Base-by-base conservation (phyloP, 768 basidiomycete genomes). In the Russula compacta region DNA sequence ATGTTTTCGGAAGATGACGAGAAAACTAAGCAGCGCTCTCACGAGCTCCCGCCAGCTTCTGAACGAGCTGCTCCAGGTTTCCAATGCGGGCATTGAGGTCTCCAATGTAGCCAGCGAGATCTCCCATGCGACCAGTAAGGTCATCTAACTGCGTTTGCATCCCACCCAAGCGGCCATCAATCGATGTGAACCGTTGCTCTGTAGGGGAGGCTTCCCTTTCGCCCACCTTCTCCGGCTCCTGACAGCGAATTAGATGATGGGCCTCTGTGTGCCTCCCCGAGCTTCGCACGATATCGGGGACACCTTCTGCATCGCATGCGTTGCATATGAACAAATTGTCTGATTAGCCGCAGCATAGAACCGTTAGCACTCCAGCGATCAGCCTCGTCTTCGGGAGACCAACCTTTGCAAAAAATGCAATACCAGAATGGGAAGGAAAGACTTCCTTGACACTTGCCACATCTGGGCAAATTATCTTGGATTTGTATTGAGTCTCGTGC, bases 401-500 rank as follows among this genome's bases (percentile, higher is more conserved):
- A 33, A 56, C 66, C 67, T n/a, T 39, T 54, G 42, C 73, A 74
- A 32, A 67, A 60, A 6, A 69, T 66, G 57, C 71, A 73, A 36
- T 67, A 73, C 72, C 73, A 73, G 56, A 69, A 73, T 4, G 73
- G 71, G 49, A 66, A 60, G 2, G 62, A 48, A 21, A 70, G 56
- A 3, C 19, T 49, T 11, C 65, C 56, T 1, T 53, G 52, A 63
- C 73, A 72, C 1, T 59, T 59, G 12, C 60, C 56, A 49, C 72
- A 73, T 8, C 49, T 29, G 2, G 44, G 19, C 44, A 14, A 40
- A 6, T 2, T 8, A 11, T 44, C 42, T n/a, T 46, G 43, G n/a
- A 4, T 4, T 4, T 38, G 40, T 9, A 17, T 11, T 19, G n/a
- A 4, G 9, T 19, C 33, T 38, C 10, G 40, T 38, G 24, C 2